A percentile compares a stretch with the other conserved stretches of the same genome.
Conservation (phyloP, 441 rosid genomes). For the Euphorbia celastroides region DNA sequence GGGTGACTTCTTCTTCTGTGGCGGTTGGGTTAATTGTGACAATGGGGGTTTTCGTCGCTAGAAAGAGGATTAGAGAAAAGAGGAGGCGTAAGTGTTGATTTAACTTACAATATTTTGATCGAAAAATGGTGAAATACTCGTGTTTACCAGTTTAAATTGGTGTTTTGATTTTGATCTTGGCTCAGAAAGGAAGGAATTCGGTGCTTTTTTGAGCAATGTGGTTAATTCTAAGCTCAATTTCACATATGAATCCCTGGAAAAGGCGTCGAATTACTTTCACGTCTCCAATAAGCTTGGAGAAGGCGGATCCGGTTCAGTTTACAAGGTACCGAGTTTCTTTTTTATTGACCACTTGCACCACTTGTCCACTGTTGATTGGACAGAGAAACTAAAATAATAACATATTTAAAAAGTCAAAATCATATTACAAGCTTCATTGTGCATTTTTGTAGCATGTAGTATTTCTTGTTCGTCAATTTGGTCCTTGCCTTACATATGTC, state of each 20-base stretch:
- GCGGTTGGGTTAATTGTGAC: conserved; percentile 45
- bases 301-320: conserved; percentile 92
- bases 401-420: too few relatives aligned
- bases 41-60: conserved; percentile 31
- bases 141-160: not conserved
- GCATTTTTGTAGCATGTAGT: too few relatives aligned
- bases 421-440: too few relatives aligned
- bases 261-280: conserved; percentile 64
- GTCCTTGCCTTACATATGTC: too few relatives aligned
- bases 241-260: conserved; percentile 77
- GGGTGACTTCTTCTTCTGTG: conserved; percentile 35
- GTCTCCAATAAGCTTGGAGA: conserved; percentile 69
- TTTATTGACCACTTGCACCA: too few relatives aligned
- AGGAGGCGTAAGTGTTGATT: conserved; percentile 37
- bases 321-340: conserved; percentile 33
- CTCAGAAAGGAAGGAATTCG: conserved; percentile 61
- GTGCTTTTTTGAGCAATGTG: conserved; percentile 39
- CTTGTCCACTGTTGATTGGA: too few relatives aligned
- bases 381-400: too few relatives aligned
- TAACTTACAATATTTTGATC: not conserved
- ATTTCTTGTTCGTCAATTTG: too few relatives aligned
- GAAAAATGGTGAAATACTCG: not conserved
- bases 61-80: conserved; percentile 35
- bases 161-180: conserved; percentile 15
- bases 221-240: conserved; percentile 64